phyloP scores from a whole-genome alignment of 768 basidiomycete species.

The Lactarius deliciosus region DNA sequence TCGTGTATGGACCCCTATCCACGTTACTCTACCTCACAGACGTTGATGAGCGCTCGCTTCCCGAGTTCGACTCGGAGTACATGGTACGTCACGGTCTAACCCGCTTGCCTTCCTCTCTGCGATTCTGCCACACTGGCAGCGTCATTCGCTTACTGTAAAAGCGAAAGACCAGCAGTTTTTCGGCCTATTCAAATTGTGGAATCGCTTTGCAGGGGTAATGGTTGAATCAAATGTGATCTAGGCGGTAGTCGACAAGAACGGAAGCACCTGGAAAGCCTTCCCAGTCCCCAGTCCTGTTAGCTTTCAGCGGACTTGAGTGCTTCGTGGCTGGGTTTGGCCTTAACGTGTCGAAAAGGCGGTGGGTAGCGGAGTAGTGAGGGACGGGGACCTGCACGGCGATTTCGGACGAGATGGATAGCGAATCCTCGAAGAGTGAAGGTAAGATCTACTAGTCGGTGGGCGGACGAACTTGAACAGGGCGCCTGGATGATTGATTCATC shows the following conservation, averaged over 20 bases:
- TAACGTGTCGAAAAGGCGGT: conserved; percentile 40
- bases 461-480: too few species aligned
- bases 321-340: conserved; percentile 73
- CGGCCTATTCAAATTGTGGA: conserved; percentile 47
- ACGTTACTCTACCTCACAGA: conserved; percentile 83
- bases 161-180: conserved; percentile 56
- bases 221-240: conserved; percentile 85
- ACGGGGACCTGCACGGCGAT: background rate
- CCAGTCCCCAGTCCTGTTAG: conserved; percentile 64
- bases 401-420: background rate
- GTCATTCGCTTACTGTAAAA: background rate
- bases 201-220: conserved; percentile 68
- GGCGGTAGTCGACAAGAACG: conserved; percentile 69
- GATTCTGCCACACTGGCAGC: background rate
- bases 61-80: conserved; percentile 70
- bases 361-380: conserved; percentile 35
- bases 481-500: background rate
- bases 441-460: background rate
- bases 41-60: conserved; percentile 84
- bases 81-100: conserved; percentile 43
- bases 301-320: conserved; percentile 61
- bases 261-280: too few species aligned
- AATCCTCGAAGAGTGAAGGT: too few species aligned
- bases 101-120: too few species aligned
- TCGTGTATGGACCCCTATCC: conserved; percentile 79